Evolutionary conservation across 176 grass and related monocot species (phyloP).

Genomic region (Phragmites australis): DNA sequence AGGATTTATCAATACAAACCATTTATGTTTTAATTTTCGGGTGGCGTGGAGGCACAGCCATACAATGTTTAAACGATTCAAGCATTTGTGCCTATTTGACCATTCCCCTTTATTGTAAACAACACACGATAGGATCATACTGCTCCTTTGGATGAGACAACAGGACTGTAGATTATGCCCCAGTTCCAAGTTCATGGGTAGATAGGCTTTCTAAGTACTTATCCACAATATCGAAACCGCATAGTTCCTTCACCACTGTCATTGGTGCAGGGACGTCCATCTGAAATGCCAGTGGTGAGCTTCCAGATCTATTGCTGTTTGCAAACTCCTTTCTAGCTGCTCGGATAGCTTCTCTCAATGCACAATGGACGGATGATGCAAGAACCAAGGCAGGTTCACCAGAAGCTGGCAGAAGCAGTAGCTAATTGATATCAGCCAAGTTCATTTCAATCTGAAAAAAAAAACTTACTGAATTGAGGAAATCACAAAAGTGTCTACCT

Average conservation of each 20-base stretch:
- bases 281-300: conserved; percentile 38
- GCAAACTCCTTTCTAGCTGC: conserved; percentile 50
- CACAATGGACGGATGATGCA: conserved; percentile 68
- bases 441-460: not conserved
- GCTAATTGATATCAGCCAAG: not conserved
- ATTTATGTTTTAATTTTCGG: not conserved
- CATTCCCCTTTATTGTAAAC: not conserved
- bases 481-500: conserved; percentile 34
- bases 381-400: conserved; percentile 72
- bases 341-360: conserved; percentile 59
- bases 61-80: not conserved
- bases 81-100: not conserved
- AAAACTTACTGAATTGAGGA: not conserved
- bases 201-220: conserved; percentile 51
- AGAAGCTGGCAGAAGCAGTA: conserved; percentile 46
- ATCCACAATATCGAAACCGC: conserved; percentile 68
- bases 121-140: not conserved
- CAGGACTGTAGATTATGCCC: not conserved
- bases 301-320: not conserved
- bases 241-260: conserved; percentile 70
- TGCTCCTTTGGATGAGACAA: not conserved
- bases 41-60: not conserved
- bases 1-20: not conserved
- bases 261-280: conserved; percentile 65
- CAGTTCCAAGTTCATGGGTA: not conserved